Evolutionary conservation across 148 eudicot genomes (phyloP).

Genomic region (Cornus kousa): DNA sequence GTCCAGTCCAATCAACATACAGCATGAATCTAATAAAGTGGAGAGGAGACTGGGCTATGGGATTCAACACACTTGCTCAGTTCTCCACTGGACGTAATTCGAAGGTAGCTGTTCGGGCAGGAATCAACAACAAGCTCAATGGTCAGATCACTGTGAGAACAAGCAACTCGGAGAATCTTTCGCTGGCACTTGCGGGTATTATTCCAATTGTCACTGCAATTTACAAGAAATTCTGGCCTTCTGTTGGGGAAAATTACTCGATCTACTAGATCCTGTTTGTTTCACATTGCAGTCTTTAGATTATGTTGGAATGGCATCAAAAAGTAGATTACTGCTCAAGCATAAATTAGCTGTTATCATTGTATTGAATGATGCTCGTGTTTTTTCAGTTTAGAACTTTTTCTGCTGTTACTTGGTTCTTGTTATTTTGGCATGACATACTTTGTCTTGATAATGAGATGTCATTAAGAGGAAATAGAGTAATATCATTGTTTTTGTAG

Average conservation of each 20-base stretch:
- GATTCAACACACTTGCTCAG: slow-evolving; percentile 65
- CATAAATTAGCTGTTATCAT: slow-evolving; percentile 4
- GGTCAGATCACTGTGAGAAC: slow-evolving; percentile 86
- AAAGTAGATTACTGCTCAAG: slow-evolving; percentile 7
- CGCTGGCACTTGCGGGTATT: slow-evolving; percentile 69
- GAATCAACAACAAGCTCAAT: slow-evolving; percentile 85
- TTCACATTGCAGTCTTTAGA: not conserved
- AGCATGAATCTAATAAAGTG: slow-evolving; percentile 55
- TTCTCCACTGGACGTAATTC: slow-evolving; percentile 71
- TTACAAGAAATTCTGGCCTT: slow-evolving; percentile 64
- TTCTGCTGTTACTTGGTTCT: not conserved
- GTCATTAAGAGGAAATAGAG: slow-evolving; percentile 7
- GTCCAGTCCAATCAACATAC: slow-evolving; percentile 56
- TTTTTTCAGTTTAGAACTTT: not conserved
- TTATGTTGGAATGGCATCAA: not conserved
- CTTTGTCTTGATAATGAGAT: slow-evolving; percentile 8
- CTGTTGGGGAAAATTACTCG: slow-evolving; percentile 56
- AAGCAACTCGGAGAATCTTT: slow-evolving; percentile 82
- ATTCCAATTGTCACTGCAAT: slow-evolving; percentile 61
- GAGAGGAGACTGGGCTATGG: slow-evolving; percentile 66
- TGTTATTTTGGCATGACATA: slow-evolving; percentile 6
- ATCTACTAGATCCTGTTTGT: slow-evolving; percentile 40
- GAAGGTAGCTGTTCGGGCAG: slow-evolving; percentile 75
- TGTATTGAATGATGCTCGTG: slow-evolving; percentile 1
- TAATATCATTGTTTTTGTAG: slow-evolving; percentile 9